Evolutionary conservation across 2,329 filamentous ascomycete species (phyloP).

Genomic region (Fusarium dimerum): DNA sequence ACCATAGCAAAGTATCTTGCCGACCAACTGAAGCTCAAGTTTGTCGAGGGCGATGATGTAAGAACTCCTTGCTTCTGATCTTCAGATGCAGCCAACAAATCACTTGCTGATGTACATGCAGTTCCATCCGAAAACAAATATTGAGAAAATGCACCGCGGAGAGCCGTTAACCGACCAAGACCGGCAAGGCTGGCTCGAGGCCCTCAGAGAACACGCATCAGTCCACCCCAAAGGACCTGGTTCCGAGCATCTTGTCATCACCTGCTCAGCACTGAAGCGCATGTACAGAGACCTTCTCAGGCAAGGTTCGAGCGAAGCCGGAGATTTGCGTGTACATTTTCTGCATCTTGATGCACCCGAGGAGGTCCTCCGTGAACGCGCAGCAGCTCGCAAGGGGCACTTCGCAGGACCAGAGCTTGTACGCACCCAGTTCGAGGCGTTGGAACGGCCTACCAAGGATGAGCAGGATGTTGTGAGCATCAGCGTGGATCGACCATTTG

Average conservation of each 20-base stretch:
- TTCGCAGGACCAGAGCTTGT: slow-evolving; percentile 9
- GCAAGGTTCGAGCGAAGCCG: slow-evolving; percentile 9
- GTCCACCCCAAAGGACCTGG: slow-evolving; percentile 13
- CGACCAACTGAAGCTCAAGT: slow-evolving; percentile 13
- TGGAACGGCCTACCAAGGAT: slow-evolving; percentile 4
- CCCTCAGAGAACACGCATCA: slow-evolving; percentile 5
- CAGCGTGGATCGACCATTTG: slow-evolving; percentile 10
- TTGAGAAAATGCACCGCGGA: slow-evolving; percentile 17
- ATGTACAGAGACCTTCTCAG: slow-evolving; percentile 13
- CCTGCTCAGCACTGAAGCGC: slow-evolving; percentile 14
- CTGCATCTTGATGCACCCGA: slow-evolving; percentile 16
- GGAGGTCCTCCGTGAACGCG: slow-evolving; percentile 8
- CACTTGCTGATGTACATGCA: background rate
- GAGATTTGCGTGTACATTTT: slow-evolving; percentile 13
- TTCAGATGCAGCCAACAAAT: rapidly evolving
- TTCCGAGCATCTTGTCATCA: slow-evolving; percentile 15
- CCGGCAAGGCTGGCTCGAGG: slow-evolving; percentile 9
- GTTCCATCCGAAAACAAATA: slow-evolving; percentile 17
- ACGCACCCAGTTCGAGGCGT: slow-evolving; percentile 11
- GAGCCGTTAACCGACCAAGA: slow-evolving; percentile 12
- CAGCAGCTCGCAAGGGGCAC: slow-evolving; percentile 9
- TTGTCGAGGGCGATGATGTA: slow-evolving; percentile 16
- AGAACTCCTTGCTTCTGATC: background rate
- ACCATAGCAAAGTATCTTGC: slow-evolving; percentile 13
- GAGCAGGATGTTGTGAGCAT: slow-evolving; percentile 11